These are phyloP conservation scores for Monosiga brevicollis DNA, from an alignment of 78 protist genomes.

Conservation along the genomic window DNA sequence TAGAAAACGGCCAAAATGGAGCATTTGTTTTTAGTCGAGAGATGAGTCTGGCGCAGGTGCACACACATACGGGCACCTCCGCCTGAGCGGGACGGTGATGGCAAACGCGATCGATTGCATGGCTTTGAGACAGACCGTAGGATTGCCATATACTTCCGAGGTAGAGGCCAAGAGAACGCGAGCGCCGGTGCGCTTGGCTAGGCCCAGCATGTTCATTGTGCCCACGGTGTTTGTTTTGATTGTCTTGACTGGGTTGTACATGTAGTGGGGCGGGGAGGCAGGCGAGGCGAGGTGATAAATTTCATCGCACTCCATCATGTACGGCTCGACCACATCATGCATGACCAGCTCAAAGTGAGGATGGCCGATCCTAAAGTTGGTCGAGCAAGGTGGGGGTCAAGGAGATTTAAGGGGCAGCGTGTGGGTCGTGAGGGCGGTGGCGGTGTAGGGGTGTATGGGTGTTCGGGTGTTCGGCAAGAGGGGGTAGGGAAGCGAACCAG, in stretches of 20 bases:
- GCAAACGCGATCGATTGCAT: too few relatives aligned
- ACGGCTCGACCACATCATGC: slow-evolving; percentile 38
- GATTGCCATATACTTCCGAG: slow-evolving; percentile 66
- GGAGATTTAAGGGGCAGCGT: not conserved
- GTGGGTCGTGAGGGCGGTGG: not conserved
- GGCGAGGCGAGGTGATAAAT: slow-evolving; percentile 76
- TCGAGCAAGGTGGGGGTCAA: not conserved
- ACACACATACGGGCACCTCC: too few relatives aligned
- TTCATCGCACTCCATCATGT: slow-evolving; percentile 43
- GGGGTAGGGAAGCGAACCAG: not conserved
- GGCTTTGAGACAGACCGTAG: too few relatives aligned
- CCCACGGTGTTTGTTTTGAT: slow-evolving; percentile 58
- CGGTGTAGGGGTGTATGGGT: not conserved
- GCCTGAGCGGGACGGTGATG: too few relatives aligned
- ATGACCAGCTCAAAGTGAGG: slow-evolving; percentile 37
- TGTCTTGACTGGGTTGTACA: slow-evolving; percentile 62
- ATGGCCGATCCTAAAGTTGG: slow-evolving; percentile 19
- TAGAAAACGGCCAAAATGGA: slow-evolving; percentile 9
- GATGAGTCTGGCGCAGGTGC: too few relatives aligned
- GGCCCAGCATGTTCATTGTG: slow-evolving; percentile 63
- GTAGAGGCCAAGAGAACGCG: slow-evolving; percentile 64
- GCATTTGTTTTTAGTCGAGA: too few relatives aligned
- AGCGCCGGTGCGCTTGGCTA: slow-evolving; percentile 48
- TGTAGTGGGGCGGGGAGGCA: slow-evolving; percentile 67
- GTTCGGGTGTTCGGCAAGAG: not conserved